phyloP scores from a whole-genome alignment of 805 yeast genomes.

The Saccharomycopsis sp. region DNA sequence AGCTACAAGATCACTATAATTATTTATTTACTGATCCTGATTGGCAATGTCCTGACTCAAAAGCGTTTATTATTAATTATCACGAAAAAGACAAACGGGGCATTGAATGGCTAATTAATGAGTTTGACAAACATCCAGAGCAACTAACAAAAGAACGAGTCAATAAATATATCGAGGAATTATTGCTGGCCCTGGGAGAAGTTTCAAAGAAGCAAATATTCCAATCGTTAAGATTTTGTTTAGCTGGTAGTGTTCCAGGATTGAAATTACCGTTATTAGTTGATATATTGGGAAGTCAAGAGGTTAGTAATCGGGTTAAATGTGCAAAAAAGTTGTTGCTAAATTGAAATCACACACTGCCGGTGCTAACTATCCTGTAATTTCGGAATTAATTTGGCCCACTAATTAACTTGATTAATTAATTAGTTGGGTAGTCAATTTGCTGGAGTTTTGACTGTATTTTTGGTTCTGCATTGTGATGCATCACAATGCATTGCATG shows the following conservation, averaged over 20 bases:
- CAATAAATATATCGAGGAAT: conserved; percentile 12
- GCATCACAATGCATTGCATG: too few species aligned
- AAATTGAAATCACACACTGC: too few species aligned
- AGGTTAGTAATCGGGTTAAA: too few species aligned
- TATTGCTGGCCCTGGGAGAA: too few species aligned
- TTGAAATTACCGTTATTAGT: conserved; percentile 53
- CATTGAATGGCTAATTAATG: conserved; percentile 20
- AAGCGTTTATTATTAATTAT: conserved; percentile 8
- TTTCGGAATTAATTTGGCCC: too few species aligned
- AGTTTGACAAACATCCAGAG: conserved; percentile 16
- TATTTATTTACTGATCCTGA: conserved; percentile 39
- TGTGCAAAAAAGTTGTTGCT: too few species aligned
- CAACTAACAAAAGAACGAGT: conserved; percentile 8
- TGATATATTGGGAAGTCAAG: conserved; percentile 44
- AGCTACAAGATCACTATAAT: conserved; percentile 39
- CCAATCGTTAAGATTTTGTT: conserved; percentile 55
- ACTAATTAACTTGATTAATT: too few species aligned
- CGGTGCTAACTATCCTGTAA: too few species aligned
- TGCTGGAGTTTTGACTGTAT: too few species aligned
- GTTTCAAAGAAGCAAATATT: conserved; percentile 39
- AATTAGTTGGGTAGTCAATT: too few species aligned
- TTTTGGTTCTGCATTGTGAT: too few species aligned
- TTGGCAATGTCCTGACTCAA: conserved; percentile 17
- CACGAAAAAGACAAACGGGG: too few species aligned
- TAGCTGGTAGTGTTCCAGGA: conserved; percentile 68